Base-by-base conservation (phyloP, 2,329 filamentous ascomycete species). In the Ilyonectria mors-panacis region DNA sequence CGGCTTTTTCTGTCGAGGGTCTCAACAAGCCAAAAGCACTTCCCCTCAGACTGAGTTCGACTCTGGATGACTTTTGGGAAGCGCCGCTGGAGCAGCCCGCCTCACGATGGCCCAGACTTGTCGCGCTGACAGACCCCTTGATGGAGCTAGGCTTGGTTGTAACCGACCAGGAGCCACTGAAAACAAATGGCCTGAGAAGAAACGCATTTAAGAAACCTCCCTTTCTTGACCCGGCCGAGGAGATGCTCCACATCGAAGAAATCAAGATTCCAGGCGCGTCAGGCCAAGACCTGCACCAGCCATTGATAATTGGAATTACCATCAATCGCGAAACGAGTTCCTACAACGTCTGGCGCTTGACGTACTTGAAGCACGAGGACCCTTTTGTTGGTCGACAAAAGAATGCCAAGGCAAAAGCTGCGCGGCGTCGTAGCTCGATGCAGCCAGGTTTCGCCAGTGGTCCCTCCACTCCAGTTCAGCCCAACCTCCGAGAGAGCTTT, bases 131-230 rank as follows among this genome's bases (percentile, higher is more conserved):
- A 3, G 94, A 97, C 76, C 95, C 95, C 2, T 84, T 98, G 63
- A 88, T 93, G 3, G 95, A 98, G 73, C 86, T 98, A 75, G 95
- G 95, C 1, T 83, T 97, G 48, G 90, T 98, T 19, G 93, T 96
- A 17, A 88, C 88, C 6, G 84, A 87, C 55, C 81, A 86, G 2
- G 85, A 88, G 19, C 81, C 81, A 45, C 74, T 77, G 48, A 72
- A 68, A 51, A 69, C 70, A 19, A 78, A 77, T 56, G 67, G 63
- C 19, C 63, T 70, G 37, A 74, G 71, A 69, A 82, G 79, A 45
- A 79, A 75, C 12, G 77, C 80, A 9, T 77, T 80, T 3, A 83
- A 78, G n/a, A 85, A 84, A 10, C 81, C 84, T 7, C 75, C 78
- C 12, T 88, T 94, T 21, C 86, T 98, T 39, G 91, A 95, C 72